A percentile compares a stretch with the other conserved stretches of the same genome.
phyloP scores from a whole-genome alignment of 768 basidiomycete genomes.

The Sporobolomyces pararoseus region DNA sequence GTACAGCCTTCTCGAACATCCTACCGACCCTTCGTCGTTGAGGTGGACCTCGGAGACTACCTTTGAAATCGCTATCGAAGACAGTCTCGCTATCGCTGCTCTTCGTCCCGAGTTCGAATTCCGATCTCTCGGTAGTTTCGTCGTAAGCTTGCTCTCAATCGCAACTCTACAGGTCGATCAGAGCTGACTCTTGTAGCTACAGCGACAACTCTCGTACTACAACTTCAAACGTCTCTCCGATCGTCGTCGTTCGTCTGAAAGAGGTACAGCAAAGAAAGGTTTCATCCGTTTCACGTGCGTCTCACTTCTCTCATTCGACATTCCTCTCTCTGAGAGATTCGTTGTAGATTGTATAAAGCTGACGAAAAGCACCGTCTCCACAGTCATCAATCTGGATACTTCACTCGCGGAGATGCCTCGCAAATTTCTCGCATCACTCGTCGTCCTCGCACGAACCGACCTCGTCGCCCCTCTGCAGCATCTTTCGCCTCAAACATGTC shows the following conservation, averaged over 20 bases:
- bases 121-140: constrained; percentile 36
- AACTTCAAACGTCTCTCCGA: constrained; percentile 38
- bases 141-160: constrained; percentile 9
- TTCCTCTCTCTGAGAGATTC: too few species aligned
- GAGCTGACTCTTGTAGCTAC: background rate
- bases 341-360: background rate
- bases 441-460: constrained; percentile 2
- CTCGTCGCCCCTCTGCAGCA: background rate
- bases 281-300: constrained; percentile 36
- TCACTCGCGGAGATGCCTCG: constrained; percentile 28
- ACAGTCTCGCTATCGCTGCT: constrained; percentile 29
- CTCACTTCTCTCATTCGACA: too few species aligned
- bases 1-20: constrained; percentile 30
- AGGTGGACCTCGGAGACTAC: constrained; percentile 22
- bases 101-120: constrained; percentile 32
- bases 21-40: constrained; percentile 13
- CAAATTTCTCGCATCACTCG: constrained; percentile 30
- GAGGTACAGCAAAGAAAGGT: constrained; percentile 7
- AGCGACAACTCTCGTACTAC: constrained; percentile 37
- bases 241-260: constrained; percentile 32
- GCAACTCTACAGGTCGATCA: background rate
- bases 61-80: constrained; percentile 29
- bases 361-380: background rate
- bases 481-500: background rate
- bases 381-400: constrained; percentile 35